Conservation (phyloP, 164 flowering plant genomes). For the Magnolia sinica region DNA sequence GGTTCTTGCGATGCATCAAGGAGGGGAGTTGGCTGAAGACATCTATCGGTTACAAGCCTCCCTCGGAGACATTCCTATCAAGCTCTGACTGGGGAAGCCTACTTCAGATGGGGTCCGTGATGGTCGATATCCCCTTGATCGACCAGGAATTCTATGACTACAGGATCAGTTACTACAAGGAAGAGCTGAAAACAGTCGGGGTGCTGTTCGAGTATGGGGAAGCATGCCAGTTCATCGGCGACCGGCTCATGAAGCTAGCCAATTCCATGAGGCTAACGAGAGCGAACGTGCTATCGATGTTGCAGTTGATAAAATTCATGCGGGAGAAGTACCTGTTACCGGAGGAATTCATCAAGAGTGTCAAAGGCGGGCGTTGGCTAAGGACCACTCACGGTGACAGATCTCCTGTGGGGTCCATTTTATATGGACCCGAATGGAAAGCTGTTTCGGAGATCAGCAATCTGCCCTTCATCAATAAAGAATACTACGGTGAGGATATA, state of each 20-base stretch:
- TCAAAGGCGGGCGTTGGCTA: constrained; percentile 47
- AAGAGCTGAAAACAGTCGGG: constrained; percentile 49
- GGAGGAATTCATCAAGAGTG: constrained; percentile 33
- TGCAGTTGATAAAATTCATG: constrained; percentile 45
- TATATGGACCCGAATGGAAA: constrained; percentile 41
- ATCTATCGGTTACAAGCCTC: constrained; percentile 41
- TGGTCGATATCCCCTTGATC: constrained; percentile 65
- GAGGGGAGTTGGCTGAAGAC: constrained; percentile 58
- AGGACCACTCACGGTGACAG: constrained; percentile 40
- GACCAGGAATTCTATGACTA: constrained; percentile 45
- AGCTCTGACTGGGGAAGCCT: constrained; percentile 36
- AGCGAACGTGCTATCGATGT: constrained; percentile 41
- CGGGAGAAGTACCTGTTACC: constrained; percentile 28
- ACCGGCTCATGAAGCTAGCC: constrained; percentile 57
- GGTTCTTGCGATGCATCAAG: constrained; percentile 42
- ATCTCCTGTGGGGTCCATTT: constrained; percentile 44
- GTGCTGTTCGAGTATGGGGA: constrained; percentile 51
- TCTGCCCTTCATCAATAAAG: constrained; percentile 46
- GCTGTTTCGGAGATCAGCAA: constrained; percentile 40
- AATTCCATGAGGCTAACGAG: constrained; percentile 30
- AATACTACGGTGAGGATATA: constrained; percentile 51
- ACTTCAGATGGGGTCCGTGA: constrained; percentile 47
- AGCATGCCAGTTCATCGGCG: constrained; percentile 56
- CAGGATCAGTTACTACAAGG: constrained; percentile 30
- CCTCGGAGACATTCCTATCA: constrained; percentile 48